Evolutionary conservation across 2,329 filamentous ascomycete genomes (phyloP).

Genomic region (Trichoderma simmonsii): DNA sequence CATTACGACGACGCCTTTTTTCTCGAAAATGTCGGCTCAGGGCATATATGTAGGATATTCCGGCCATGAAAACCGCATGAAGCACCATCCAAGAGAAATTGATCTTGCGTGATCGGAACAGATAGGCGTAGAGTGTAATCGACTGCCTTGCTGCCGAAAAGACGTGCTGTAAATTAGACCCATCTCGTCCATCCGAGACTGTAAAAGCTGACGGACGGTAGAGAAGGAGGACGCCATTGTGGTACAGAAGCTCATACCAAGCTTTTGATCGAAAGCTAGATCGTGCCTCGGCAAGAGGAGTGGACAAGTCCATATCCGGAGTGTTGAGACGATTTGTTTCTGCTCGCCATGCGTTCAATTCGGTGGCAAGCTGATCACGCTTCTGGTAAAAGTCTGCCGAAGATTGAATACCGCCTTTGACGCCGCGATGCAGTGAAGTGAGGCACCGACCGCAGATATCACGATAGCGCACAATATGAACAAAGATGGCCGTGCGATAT

Average conservation of each 20-base stretch:
- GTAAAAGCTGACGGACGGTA: conserved; percentile 38
- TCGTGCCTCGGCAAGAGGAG: conserved; percentile 22
- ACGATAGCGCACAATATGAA: conserved; percentile 40
- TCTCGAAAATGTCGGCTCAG: conserved; percentile 25
- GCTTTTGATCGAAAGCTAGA: conserved; percentile 41
- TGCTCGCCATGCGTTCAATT: conserved; percentile 33
- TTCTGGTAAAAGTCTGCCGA: neutral
- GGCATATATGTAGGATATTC: conserved; percentile 43
- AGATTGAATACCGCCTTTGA: conserved; percentile 18
- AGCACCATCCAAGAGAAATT: conserved; percentile 50
- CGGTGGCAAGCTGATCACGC: conserved; percentile 27
- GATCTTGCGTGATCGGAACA: conserved; percentile 44
- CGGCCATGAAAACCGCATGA: conserved; percentile 47
- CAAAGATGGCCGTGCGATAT: conserved; percentile 35
- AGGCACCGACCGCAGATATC: conserved; percentile 40
- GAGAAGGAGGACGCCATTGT: conserved; percentile 42
- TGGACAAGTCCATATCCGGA: conserved; percentile 4
- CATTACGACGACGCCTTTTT: neutral
- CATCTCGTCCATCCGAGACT: conserved; percentile 24
- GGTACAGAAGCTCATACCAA: conserved; percentile 43
- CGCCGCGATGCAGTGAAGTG: conserved; percentile 33
- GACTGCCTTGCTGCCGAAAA: conserved; percentile 38
- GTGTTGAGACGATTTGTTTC: conserved; percentile 29
- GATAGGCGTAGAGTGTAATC: conserved; percentile 41
- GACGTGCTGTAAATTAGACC: conserved; percentile 34